Percentiles rank a stretch among this genome's conserved stretches.
phyloP scores from a whole-genome alignment of 371 early-diverging fungal species.

The Saksenaea vasiformis region DNA sequence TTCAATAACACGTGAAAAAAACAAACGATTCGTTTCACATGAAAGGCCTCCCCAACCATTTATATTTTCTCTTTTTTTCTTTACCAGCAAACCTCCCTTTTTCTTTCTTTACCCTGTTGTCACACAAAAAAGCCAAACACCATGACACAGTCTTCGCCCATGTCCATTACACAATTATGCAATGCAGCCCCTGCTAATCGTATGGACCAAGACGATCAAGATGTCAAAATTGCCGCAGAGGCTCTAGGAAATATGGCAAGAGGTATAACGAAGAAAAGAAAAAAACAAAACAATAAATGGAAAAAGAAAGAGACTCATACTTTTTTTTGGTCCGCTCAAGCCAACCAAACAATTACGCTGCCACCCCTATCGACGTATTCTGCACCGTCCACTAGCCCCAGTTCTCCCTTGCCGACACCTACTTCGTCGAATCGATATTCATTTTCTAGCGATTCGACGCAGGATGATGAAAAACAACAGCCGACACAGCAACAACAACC shows the following conservation, averaged over 20 bases:
- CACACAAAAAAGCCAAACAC: not conserved
- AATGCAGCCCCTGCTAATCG: conserved; percentile 15
- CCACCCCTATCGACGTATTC: conserved; percentile 21
- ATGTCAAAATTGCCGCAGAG: conserved; percentile 64
- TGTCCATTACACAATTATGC: conserved; percentile 37
- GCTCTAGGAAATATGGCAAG: conserved; percentile 60
- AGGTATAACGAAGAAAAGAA: conserved; percentile 11
- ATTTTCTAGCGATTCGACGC: conserved; percentile 22
- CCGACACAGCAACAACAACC: conserved; percentile 4
- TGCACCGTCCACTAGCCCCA: conserved; percentile 32
- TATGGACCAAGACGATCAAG: conserved; percentile 40
- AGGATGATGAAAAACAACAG: not conserved
- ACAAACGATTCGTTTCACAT: conserved; percentile 5
- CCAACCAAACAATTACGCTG: conserved; percentile 18
- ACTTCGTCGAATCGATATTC: conserved; percentile 25
- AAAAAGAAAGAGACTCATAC: not conserved
- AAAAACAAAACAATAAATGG: conserved; percentile 1
- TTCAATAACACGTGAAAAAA: conserved; percentile 5
- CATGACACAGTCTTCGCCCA: conserved; percentile 28
- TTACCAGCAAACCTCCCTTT: not conserved
- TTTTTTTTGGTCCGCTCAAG: conserved; percentile 6
- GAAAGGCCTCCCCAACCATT: conserved; percentile 9
- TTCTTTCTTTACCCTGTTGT: conserved; percentile 7
- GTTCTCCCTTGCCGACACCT: conserved; percentile 29
- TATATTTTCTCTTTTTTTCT: conserved; percentile 13